phyloP scores from a whole-genome alignment of 2,329 filamentous ascomycete species.

The Cordyceps cateniannulata region DNA sequence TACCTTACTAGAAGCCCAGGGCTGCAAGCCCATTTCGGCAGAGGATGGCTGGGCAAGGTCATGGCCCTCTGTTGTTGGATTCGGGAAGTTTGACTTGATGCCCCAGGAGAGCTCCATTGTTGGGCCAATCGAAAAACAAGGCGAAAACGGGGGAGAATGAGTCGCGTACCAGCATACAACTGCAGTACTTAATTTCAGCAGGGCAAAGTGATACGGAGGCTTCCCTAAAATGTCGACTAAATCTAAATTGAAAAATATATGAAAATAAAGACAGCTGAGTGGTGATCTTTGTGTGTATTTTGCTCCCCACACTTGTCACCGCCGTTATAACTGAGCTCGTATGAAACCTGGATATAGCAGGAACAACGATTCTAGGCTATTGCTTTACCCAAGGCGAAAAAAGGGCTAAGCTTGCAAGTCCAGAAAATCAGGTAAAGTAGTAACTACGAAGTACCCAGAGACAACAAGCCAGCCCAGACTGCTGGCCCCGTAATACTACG shows the following conservation, averaged over 20 bases:
- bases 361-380: not conserved
- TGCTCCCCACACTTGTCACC: not conserved
- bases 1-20: not conserved
- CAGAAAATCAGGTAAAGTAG: no score
- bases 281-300: no score
- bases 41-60: no score
- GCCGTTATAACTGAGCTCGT: not conserved
- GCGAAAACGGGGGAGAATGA: not conserved
- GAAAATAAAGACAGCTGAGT: not conserved
- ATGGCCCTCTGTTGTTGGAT: not conserved
- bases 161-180: not conserved
- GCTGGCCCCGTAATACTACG: not conserved
- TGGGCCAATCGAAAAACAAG: not conserved
- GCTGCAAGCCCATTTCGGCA: not conserved
- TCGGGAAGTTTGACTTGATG: not conserved
- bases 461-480: no score
- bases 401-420: not conserved
- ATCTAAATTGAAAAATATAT: not conserved
- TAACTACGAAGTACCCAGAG: no score
- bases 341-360: not conserved
- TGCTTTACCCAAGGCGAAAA: not conserved
- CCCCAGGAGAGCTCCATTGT: not conserved
- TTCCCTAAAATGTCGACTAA: not conserved
- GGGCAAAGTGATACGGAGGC: not conserved
- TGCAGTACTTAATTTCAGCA: not conserved